Evolutionary conservation across 2,329 filamentous ascomycete species (phyloP).

Genomic region (Ramularia collo-cygni): DNA sequence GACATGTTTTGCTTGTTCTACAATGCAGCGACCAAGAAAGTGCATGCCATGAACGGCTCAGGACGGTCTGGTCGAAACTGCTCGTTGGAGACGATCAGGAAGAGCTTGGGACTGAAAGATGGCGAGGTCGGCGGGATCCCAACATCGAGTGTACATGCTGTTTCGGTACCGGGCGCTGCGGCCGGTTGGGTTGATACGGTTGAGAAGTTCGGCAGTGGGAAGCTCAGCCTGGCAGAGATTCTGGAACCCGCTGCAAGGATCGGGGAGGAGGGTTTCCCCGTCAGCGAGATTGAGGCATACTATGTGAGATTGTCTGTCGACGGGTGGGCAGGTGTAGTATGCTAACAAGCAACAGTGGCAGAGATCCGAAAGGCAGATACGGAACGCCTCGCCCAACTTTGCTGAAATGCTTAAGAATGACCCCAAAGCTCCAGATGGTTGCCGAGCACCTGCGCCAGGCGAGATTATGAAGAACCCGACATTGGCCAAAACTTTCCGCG

Average conservation of each 20-base stretch:
- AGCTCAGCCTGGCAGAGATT: conserved; percentile 67
- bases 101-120: conserved; percentile 59
- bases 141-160: conserved; percentile 67
- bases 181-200: conserved; percentile 91
- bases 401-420: conserved; percentile 82
- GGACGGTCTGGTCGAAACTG: conserved; percentile 68
- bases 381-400: conserved; percentile 74
- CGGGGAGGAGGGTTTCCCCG: conserved; percentile 82
- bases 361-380: conserved; percentile 55
- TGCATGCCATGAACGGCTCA: conserved; percentile 85
- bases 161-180: conserved; percentile 82
- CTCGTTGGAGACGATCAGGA: conserved; percentile 63
- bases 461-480: conserved; percentile 85
- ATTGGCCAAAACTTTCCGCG: conserved; percentile 72
- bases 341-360: conserved; percentile 56
- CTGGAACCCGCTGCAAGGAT: conserved; percentile 76
- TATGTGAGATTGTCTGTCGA: conserved; percentile 50
- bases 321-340: background rate
- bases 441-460: conserved; percentile 66
- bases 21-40: conserved; percentile 71
- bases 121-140: conserved; percentile 58
- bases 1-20: conserved; percentile 97
- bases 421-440: conserved; percentile 58
- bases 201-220: conserved; percentile 83
- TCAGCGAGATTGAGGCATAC: conserved; percentile 68